These are phyloP conservation scores for Lagenidium sp. DNA, from an alignment of 352 stramenopile species.

Conservation along the genomic window DNA sequence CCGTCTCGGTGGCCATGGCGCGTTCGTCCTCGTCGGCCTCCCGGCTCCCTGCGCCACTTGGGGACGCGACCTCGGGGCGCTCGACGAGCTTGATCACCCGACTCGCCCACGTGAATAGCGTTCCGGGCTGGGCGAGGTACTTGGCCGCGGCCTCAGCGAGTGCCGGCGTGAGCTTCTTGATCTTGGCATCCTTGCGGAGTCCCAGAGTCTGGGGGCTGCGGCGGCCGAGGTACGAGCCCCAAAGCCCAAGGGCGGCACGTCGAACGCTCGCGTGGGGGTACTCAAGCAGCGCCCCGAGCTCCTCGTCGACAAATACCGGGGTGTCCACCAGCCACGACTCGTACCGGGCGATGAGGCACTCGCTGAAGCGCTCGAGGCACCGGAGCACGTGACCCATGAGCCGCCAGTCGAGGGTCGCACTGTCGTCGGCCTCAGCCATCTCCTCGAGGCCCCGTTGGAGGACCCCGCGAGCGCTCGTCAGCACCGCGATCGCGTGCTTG, in stretches of 20 bases:
- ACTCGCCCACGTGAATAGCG: constrained; percentile 52
- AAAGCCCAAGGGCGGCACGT: constrained; percentile 34
- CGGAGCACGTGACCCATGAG: constrained; percentile 51
- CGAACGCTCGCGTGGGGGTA: constrained; percentile 77
- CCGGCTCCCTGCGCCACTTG: no score
- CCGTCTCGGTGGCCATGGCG: constrained; percentile 45
- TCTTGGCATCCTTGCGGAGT: constrained; percentile 12
- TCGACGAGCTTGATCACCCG: constrained; percentile 66
- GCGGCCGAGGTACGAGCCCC: constrained; percentile 59
- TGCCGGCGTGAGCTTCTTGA: constrained; percentile 22
- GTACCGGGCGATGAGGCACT: constrained; percentile 43
- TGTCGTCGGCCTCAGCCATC: constrained; percentile 32
- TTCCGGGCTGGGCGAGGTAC: constrained; percentile 44
- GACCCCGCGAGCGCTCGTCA: constrained; percentile 23
- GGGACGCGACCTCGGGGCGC: constrained; percentile 30
- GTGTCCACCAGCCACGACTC: constrained; percentile 47
- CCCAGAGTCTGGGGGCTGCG: constrained; percentile 37
- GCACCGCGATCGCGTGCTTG: constrained; percentile 34
- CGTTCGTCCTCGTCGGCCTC: no score
- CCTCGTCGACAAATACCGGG: constrained; percentile 24
- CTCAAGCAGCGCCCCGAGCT: constrained; percentile 42
- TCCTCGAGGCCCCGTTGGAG: constrained; percentile 25
- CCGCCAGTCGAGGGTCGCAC: constrained; percentile 42
- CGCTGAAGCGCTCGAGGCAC: constrained; percentile 54
- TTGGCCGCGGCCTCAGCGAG: constrained; percentile 13